These are phyloP conservation scores for Backusella psychrophila DNA, from an alignment of 192 early-diverging fungal species.

Conservation along the genomic window DNA sequence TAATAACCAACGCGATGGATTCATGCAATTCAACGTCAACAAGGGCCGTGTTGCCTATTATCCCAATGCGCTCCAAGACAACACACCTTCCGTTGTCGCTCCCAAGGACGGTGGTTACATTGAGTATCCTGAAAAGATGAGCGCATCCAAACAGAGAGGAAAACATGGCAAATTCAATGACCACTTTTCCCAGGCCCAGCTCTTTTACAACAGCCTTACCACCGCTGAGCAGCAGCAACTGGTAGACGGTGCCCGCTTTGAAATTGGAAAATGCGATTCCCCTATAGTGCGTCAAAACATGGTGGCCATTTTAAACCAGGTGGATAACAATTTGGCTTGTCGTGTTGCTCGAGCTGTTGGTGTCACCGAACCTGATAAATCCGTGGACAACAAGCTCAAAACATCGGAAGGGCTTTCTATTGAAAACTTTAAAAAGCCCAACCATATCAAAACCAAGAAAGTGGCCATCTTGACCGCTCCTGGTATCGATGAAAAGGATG, in stretches of 20 bases:
- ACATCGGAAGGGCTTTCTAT: slow-evolving; percentile 19
- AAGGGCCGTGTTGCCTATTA: slow-evolving; percentile 33
- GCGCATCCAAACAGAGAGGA: slow-evolving; percentile 9
- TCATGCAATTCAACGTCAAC: slow-evolving; percentile 19
- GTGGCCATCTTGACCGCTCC: slow-evolving; percentile 22
- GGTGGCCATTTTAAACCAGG: slow-evolving; percentile 15
- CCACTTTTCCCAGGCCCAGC: slow-evolving; percentile 28
- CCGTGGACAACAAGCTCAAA: background rate
- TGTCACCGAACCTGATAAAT: background rate
- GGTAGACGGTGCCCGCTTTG: slow-evolving; percentile 34
- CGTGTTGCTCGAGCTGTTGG: slow-evolving; percentile 15
- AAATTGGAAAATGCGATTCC: slow-evolving; percentile 28
- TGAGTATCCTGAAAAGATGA: slow-evolving; percentile 20
- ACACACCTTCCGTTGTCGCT: slow-evolving; percentile 5
- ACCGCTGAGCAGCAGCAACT: slow-evolving; percentile 31
- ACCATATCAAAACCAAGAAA: slow-evolving; percentile 4
- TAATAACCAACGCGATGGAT: slow-evolving; percentile 48
- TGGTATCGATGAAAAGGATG: slow-evolving; percentile 15
- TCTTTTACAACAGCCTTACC: slow-evolving; percentile 39
- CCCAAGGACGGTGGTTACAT: slow-evolving; percentile 23
- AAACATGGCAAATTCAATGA: slow-evolving; percentile 19
- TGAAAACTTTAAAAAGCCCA: slow-evolving; percentile 13
- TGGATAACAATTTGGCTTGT: slow-evolving; percentile 21
- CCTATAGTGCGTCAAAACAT: slow-evolving; percentile 16
- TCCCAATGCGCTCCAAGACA: slow-evolving; percentile 15